Evolutionary conservation across 1,284 basidiomycete genomes (phyloP).

Genomic region (Cerrena zonata): DNA sequence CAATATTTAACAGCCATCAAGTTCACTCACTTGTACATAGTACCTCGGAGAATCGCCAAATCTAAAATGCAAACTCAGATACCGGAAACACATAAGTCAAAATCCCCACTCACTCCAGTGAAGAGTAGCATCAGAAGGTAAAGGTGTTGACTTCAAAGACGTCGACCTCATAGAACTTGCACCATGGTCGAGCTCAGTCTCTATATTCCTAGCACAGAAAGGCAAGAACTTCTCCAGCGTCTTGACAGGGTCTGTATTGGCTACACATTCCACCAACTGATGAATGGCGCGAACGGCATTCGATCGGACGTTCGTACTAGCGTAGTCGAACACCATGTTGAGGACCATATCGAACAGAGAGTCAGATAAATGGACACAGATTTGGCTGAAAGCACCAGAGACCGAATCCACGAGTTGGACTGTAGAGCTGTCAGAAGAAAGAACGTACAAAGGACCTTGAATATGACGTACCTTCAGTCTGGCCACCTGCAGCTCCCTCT

Average conservation of each 20-base stretch:
- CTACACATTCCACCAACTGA: slow-evolving; percentile 80
- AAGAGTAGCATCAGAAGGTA: slow-evolving; percentile 80
- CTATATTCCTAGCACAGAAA: slow-evolving; percentile 69
- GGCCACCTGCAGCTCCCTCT: slow-evolving; percentile 57
- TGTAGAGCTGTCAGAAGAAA: slow-evolving; percentile 21
- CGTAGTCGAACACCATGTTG: slow-evolving; percentile 76
- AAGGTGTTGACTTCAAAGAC: slow-evolving; percentile 60
- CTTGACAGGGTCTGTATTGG: slow-evolving; percentile 74
- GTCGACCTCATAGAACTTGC: slow-evolving; percentile 83
- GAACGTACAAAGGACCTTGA: background rate
- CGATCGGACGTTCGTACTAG: slow-evolving; percentile 71
- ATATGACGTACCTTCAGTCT: slow-evolving; percentile 48
- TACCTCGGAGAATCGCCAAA: slow-evolving; percentile 62
- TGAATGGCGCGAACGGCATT: slow-evolving; percentile 86
- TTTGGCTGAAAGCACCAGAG: slow-evolving; percentile 62
- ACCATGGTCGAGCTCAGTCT: slow-evolving; percentile 76
- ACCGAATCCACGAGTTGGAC: slow-evolving; percentile 69
- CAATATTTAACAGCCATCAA: slow-evolving; percentile 7
- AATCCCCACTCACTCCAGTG: slow-evolving; percentile 70
- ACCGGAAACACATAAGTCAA: background rate
- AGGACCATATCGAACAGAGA: slow-evolving; percentile 78
- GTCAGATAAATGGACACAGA: slow-evolving; percentile 80
- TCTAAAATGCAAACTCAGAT: slow-evolving; percentile 34
- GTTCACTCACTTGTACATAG: slow-evolving; percentile 61
- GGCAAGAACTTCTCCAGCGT: slow-evolving; percentile 74